Evolutionary conservation across 441 rosid species (phyloP), one percentile per base, ranked within the genome.

Genomic region (Melastoma candidum): DNA sequence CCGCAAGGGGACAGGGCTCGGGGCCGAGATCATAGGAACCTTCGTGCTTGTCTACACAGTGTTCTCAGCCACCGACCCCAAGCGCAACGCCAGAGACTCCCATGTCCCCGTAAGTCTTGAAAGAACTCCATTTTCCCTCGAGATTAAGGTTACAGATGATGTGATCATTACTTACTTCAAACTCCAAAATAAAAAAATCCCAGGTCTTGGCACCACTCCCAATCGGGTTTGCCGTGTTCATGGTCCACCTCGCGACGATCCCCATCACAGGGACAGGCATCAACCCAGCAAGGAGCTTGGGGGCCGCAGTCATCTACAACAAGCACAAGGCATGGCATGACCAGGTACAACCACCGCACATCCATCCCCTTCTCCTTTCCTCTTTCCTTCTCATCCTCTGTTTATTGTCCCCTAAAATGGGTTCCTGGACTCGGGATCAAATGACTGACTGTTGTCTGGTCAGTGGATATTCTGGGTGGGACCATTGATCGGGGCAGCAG

Each of bases 401-500:
- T 36, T 36, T 36, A 6, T 4, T 36, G 41, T 36, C 7, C 41
- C 22, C 22, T 36, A 36, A 36, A 36, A 36, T 36, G 8, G 41
- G 22, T 17, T 17, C 22, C 22, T 17, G 22, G 22, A 17, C 22
- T 17, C 22, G 22, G 22, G 22, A 26, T 17, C 22, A 17, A 17
- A 17, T 17, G 22, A 17, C 22, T 17, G 22, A 17, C 22, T 17
- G 22, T 17, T 17, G 22, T 17, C 22, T 17, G 22, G 22, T 0
- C 79, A 83, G 84, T 80, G 86, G 90, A 78, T 80, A 0, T 83
- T 83, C 63, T 80, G 90, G 90, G 90, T 83, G 39, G 90, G 87
- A 68, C 90, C 87, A 2, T 78, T 83, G 67, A 48, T 78, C 25
- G 90, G 90, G 67, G 90, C 90, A 39, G 71, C 67, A 3, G 44